A percentile compares a stretch with the other conserved stretches of the same genome.
Conservation (phyloP, 2,329 filamentous ascomycete genomes). For the Fusarium sulawesiense region DNA sequence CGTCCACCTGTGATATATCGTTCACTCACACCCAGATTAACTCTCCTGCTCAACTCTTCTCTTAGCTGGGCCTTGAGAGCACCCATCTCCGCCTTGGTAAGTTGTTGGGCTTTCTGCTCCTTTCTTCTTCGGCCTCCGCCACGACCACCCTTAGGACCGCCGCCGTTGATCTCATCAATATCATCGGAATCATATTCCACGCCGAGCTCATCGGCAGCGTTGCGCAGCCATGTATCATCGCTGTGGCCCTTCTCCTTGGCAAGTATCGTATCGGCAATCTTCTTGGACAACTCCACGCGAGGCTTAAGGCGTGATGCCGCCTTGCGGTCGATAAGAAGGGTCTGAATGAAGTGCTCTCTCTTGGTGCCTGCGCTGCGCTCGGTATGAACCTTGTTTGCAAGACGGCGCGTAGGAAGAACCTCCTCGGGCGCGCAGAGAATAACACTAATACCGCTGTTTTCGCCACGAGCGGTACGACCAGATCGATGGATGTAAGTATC, state of each 20-base stretch:
- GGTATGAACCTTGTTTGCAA: conserved; percentile 89
- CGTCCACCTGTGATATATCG: conserved; percentile 83
- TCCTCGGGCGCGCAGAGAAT: conserved; percentile 93
- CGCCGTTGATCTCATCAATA: conserved; percentile 81
- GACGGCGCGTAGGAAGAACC: conserved; percentile 82
- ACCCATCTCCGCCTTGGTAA: conserved; percentile 80
- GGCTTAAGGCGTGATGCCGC: conserved; percentile 81
- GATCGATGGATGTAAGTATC: conserved; percentile 97
- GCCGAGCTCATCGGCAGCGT: conserved; percentile 89
- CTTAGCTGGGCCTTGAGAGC: conserved; percentile 78
- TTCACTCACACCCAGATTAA: conserved; percentile 91
- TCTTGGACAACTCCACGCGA: conserved; percentile 84
- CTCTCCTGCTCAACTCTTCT: conserved; percentile 74
- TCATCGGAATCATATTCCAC: conserved; percentile 94
- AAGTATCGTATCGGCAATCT: conserved; percentile 81
- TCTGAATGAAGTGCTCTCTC: conserved; percentile 76
- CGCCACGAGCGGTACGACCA: conserved; percentile 89
- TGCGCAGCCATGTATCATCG: conserved; percentile 85
- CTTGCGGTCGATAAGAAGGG: conserved; percentile 84
- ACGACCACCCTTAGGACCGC: conserved; percentile 71
- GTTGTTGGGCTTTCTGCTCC: conserved; percentile 73
- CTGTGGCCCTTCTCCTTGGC: conserved; percentile 89
- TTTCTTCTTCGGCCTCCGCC: conserved; percentile 80
- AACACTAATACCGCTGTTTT: conserved; percentile 81
- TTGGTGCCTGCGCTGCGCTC: conserved; percentile 59